phyloP scores from a whole-genome alignment of 441 rosid genomes.

The Populus tomentosa region DNA sequence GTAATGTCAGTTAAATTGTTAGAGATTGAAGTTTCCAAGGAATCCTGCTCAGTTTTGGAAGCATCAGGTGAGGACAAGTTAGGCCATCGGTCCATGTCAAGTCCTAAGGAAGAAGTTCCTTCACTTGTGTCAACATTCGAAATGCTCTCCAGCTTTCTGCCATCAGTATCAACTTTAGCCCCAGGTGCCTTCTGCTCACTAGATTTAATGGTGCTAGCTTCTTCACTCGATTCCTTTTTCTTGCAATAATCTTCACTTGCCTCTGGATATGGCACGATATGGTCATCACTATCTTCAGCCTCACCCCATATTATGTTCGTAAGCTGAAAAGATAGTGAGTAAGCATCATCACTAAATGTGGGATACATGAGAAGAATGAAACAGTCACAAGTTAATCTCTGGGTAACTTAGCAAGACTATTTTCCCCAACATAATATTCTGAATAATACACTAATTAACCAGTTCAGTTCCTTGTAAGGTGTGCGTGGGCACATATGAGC shows the following conservation, averaged over 20 bases:
- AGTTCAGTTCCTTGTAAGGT: background rate
- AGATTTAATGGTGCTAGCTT: conserved; percentile 34
- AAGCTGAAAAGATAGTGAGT: conserved; percentile 49
- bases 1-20: conserved; percentile 42
- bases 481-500: background rate
- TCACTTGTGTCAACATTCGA: conserved; percentile 36
- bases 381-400: background rate
- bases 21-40: conserved; percentile 47
- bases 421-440: background rate
- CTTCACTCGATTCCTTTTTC: conserved; percentile 54
- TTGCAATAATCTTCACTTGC: conserved; percentile 41
- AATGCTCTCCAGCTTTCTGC: conserved; percentile 38
- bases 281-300: conserved; percentile 64
- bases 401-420: too few relatives aligned
- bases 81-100: too few relatives aligned
- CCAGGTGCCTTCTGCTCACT: conserved; percentile 38
- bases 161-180: conserved; percentile 34
- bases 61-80: too few relatives aligned
- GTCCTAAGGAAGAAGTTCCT: too few relatives aligned
- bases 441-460: background rate
- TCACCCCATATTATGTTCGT: conserved; percentile 86
- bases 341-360: conserved; percentile 6
- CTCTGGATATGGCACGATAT: conserved; percentile 70
- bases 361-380: background rate
- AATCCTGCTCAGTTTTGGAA: conserved; percentile 36